These are phyloP conservation scores for Plasmodium gaboni DNA, from an alignment of 169 alveolate species.

Conservation along the genomic window DNA sequence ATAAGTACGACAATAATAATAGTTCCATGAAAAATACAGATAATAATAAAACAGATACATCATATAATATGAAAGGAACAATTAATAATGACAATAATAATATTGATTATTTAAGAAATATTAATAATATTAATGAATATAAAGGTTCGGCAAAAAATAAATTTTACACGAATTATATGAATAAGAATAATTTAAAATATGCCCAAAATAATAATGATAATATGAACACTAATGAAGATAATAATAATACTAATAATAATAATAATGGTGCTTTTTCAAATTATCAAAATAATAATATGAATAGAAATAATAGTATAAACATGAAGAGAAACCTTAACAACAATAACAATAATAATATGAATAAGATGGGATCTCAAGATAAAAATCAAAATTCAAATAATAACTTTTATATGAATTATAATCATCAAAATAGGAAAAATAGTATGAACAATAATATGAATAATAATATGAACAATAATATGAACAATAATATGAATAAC, in stretches of 20 bases:
- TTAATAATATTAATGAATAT: constrained; percentile 1
- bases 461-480: background rate
- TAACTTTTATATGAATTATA: background rate
- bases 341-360: constrained; percentile 1
- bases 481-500: background rate
- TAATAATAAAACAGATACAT: constrained; percentile 5
- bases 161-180: background rate
- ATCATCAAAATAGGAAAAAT: background rate
- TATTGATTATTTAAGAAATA: background rate
- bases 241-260: background rate
- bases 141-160: constrained; percentile 1
- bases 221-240: background rate
- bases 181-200: background rate
- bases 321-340: background rate
- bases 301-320: background rate
- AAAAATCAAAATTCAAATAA: background rate
- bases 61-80: constrained; percentile 14
- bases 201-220: background rate
- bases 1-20: constrained; percentile 21
- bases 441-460: background rate
- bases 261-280: background rate
- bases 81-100: constrained; percentile 6
- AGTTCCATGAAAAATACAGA: constrained; percentile 5
- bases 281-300: background rate
- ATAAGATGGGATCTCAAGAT: background rate